Conservation (phyloP, 1,284 basidiomycete species). For the Trametes sp. region DNA sequence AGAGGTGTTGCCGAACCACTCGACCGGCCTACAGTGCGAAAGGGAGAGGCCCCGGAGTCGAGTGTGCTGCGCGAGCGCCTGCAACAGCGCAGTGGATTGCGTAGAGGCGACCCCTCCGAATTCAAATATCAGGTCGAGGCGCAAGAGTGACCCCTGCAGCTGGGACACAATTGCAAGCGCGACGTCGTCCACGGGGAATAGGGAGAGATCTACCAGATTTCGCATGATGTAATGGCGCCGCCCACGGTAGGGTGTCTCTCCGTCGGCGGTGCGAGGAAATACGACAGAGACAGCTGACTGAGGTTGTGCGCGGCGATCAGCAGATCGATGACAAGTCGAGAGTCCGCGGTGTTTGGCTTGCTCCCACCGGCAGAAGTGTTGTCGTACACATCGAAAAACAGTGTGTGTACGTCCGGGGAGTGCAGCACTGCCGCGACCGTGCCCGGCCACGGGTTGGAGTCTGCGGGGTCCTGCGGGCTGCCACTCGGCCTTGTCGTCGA, state of each 20-base stretch:
- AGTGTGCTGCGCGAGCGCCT: background rate
- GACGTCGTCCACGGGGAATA: background rate
- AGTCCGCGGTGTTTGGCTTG: too few species aligned
- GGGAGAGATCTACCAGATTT: background rate
- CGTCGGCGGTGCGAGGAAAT: background rate
- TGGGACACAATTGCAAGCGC: background rate
- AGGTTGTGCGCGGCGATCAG: background rate
- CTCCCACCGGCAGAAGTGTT: background rate
- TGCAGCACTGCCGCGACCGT: constrained; percentile 61
- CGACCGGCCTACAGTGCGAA: background rate
- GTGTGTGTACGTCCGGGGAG: constrained; percentile 67
- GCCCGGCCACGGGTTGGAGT: constrained; percentile 65
- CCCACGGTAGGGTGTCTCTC: background rate
- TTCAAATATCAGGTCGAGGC: background rate
- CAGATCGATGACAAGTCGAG: background rate
- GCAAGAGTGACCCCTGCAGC: background rate
- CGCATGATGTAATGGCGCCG: background rate
- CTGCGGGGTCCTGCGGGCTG: constrained; percentile 44
- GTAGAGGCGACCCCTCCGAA: too few species aligned
- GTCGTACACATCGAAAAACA: constrained; percentile 25
- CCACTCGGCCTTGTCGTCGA: constrained; percentile 55
- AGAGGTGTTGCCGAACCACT: background rate
- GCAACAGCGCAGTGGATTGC: background rate
- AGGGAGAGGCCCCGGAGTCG: background rate
- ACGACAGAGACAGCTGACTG: background rate